phyloP scores from a whole-genome alignment of 306 rosid genomes.

The Neltuma alba region DNA sequence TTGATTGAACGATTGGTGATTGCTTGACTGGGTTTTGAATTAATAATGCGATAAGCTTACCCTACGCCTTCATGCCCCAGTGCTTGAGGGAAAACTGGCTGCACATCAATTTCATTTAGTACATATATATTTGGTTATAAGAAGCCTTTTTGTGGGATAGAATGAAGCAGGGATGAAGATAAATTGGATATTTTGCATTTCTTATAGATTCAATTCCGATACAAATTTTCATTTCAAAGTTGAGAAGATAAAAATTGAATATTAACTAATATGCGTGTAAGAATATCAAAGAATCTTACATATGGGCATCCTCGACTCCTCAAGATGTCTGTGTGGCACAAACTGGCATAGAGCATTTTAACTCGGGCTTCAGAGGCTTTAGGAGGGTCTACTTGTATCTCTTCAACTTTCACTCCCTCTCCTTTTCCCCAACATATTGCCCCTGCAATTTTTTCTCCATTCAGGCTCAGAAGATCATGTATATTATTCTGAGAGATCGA shows the following conservation, averaged over 20 bases:
- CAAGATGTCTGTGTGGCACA: neutral
- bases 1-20: neutral
- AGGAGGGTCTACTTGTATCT: neutral
- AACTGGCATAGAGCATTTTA: neutral
- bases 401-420: neutral
- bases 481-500: neutral
- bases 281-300: neutral
- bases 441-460: neutral
- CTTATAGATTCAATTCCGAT: no score
- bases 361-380: neutral
- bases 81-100: conserved; percentile 39
- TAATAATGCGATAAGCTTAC: neutral
- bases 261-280: neutral
- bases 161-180: no score
- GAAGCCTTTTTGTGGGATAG: no score
- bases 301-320: neutral
- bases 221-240: no score
- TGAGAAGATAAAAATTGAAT: no score
- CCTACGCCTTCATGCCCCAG: no score
- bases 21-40: neutral
- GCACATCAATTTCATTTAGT: neutral
- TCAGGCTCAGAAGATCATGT: neutral
- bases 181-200: no score
- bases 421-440: neutral
- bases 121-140: no score